Base-by-base conservation (phyloP, 2,329 filamentous ascomycete genomes). In the Neobulgaria alba region DNA sequence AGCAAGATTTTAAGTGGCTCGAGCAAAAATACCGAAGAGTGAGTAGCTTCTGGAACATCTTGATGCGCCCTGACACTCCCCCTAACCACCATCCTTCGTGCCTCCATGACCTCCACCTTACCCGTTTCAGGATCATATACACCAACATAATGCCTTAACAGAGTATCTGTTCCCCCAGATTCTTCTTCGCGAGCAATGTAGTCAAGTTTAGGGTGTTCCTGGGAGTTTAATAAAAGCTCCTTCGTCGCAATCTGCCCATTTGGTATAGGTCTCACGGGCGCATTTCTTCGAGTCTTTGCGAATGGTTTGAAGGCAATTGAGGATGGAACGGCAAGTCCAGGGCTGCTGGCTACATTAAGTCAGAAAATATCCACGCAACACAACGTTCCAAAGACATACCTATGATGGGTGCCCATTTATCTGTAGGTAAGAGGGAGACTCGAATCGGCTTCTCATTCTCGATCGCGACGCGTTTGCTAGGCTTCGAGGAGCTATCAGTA, bases 71-170 rank as follows among this genome's bases (percentile, higher is more conserved):
- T 68, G 21, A 79, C 75, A 19, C 66, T 61, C 10, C 73, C 75
- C 30, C 75, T 66, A 15, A 83, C 64, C 19, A 72, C 66, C 71
- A 83, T 76, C 63, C 75, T 81, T 59, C 76, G 77, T 12, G 76
- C 75, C 54, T 79, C 70, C 14, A 82, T 65, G 23, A 83, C 67
- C 50, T 80, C 66, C 32, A 83, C 58, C 49, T 73, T 66, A 15
- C 74, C 74, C 0, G 73, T 77, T 23, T 67, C 62, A 0, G 76
- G 73, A 50, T 84, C 77, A 46, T 74, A 81, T 4, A 83, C 63
- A 12, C 77, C 79, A 19, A 84, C 61, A 55, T 78, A 84, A 58
- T 83, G 77, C 39, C 76, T 79, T 33, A 79, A 48, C 3, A 72
- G 56, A 4, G 64, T 57, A 41, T 70, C 64, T 10, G 57, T 10